Base-by-base conservation (phyloP, 768 basidiomycete genomes). In the Mycena albidolilacea region DNA sequence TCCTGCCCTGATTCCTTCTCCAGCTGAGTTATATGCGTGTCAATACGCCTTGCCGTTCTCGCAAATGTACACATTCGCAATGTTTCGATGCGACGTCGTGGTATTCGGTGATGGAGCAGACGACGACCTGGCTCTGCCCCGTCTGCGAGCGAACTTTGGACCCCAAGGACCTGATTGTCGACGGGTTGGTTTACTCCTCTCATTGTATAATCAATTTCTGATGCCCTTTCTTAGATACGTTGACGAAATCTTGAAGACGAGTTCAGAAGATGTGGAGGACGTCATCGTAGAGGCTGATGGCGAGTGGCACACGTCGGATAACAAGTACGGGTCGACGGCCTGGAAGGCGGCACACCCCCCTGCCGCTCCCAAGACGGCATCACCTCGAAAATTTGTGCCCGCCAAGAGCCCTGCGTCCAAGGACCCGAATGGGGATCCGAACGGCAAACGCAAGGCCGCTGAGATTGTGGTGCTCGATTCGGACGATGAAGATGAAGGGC, bases 11-110 rank as follows among this genome's bases (percentile, higher is more conserved):
- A 44, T 50, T 23, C 4, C 50, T 38, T 30, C 60, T 59, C 5
- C 64, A 89, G 97, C 85, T 99, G 72, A 96, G 95, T 57, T 98
- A 94, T 80, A 90, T 92, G 81, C 94, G 97, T 7, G 91, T 99
- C 68, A 85, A 82, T 43, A 93, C 89, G 0, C 97, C 98, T 9
- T 92, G 94, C 80, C 94, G 97, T 39, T 97, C 98, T 0, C 87
- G 85, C n/a, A 86, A 87, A 71, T 99, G 98, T 78, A 91, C 94
- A 46, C 98, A 99, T 82, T 84, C 94, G 8, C 95, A 97, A 77
- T 99, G 98, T 81, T 99, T 99, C 82, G 98, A 99, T 82, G 97
- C 97, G 0, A 88, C 87, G 19, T 95, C 94, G 50, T 99, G 97
- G 97, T 95, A 93, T 78, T 92, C 93, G 6, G 91, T 97, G 80